Base-by-base conservation (phyloP, 805 yeast species). In the Cyberlindnera xishuangbannaensis region DNA sequence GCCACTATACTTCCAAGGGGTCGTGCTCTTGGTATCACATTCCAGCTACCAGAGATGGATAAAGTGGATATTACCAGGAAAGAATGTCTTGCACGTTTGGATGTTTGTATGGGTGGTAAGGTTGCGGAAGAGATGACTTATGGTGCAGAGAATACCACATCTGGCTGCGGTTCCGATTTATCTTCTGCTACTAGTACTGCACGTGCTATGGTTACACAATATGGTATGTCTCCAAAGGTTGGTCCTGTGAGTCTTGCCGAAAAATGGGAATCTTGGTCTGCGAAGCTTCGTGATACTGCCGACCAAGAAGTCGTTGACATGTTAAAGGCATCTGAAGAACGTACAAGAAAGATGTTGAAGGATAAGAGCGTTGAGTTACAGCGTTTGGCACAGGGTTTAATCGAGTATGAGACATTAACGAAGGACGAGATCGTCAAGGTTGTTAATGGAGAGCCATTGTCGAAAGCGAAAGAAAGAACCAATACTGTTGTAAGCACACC, bases 41-140 rank as follows among this genome's bases (percentile, higher is more conserved):
- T 88, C 74, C 97, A 90, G 61, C 73, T 92, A 45, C 98, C 98
- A 4, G 97, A 92, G 57, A 86, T 88, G 90, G 98, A 92, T 63
- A 90, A 92, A 65, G 87, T 84, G 41, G 97, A 90, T 54, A 83
- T 84, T 61, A 86, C 96, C 20, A 83, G 75, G 56, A 76, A 71
- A 40, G 97, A 92, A 61, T 84, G 96, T 57, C 69, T 81, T 44
- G 96, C 97, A 0, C 69, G 95, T 43, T 62, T 92, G 45, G 98
- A 92, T 58, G 98, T 92, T 31, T 87, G 96, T 57, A 92, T 92
- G 98, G 99, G 98, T 40, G 99, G 99, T 44, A 88, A 88, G 58
- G 78, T 87, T 38, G 98, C 98, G 19, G 99, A 92, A 65, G 97
- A 90, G 56, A 67, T 85, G 69, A 71, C 83, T 31, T 84, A 85